Conservation (phyloP, 192 early-diverging fungal species). For the Gaertneriomyces semiglobifer region DNA sequence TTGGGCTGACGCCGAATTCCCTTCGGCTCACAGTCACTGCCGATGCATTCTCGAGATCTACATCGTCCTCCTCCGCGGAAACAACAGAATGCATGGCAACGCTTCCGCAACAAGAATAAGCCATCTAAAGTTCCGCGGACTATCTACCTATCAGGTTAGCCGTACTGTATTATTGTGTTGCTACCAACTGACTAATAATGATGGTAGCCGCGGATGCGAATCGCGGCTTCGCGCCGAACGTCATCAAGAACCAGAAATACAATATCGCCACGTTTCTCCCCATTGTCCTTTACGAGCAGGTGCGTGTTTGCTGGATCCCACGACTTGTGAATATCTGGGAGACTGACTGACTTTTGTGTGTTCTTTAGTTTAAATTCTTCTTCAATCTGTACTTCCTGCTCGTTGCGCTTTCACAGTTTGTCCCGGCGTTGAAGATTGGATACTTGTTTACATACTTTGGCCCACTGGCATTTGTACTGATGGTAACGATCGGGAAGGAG, state of each 20-base stretch:
- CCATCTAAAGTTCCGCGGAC: slow-evolving; percentile 18
- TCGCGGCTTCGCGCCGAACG: slow-evolving; percentile 58
- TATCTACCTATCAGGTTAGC: slow-evolving; percentile 1
- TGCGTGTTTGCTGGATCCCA: slow-evolving; percentile 30
- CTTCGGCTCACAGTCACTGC: slow-evolving; percentile 9
- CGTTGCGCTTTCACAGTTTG: slow-evolving; percentile 88
- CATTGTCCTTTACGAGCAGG: slow-evolving; percentile 92
- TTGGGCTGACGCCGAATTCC: not conserved
- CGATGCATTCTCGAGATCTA: slow-evolving; percentile 11
- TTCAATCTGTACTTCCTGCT: slow-evolving; percentile 94
- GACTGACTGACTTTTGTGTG: not conserved
- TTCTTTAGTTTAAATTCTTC: slow-evolving; percentile 82
- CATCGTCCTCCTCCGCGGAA: slow-evolving; percentile 2
- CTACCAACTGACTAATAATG: not conserved
- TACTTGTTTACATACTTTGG: slow-evolving; percentile 90
- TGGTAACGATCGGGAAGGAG: slow-evolving; percentile 90
- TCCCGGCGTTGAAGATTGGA: slow-evolving; percentile 80
- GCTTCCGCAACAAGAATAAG: not conserved
- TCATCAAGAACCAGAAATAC: slow-evolving; percentile 92
- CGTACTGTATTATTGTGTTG: not conserved
- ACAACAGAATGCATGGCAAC: not conserved
- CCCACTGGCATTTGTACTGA: slow-evolving; percentile 86
- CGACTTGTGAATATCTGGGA: not conserved
- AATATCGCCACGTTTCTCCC: slow-evolving; percentile 82
- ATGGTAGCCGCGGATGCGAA: not conserved